phyloP scores from a whole-genome alignment of 441 rosid genomes.

The Aleurites moluccanus region DNA sequence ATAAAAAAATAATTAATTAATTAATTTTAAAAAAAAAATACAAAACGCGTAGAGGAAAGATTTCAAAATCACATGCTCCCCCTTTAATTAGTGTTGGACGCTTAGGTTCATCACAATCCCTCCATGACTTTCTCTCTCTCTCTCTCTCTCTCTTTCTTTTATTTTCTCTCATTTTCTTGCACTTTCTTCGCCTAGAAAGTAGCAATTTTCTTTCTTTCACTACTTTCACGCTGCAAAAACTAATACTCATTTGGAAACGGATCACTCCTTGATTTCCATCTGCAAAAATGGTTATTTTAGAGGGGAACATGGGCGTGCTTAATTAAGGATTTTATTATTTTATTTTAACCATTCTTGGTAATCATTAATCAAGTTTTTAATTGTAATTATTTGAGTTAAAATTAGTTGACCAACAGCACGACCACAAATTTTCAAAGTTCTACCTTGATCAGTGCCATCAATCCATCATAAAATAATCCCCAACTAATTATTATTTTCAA shows the following conservation, averaged over 20 bases:
- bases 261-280: neutral
- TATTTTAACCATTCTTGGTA: neutral
- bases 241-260: neutral
- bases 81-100: neutral
- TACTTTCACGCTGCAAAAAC: neutral
- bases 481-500: neutral
- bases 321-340: neutral
- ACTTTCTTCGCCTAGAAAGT: conserved; percentile 12
- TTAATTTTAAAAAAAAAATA: too few relatives aligned
- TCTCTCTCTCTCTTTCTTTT: too few relatives aligned
- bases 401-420: too few relatives aligned
- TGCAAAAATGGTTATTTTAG: too few relatives aligned
- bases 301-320: conserved; percentile 1
- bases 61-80: neutral
- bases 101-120: conserved; percentile 27
- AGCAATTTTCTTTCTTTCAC: neutral
- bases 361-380: neutral
- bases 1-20: too few relatives aligned
- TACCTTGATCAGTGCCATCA: too few relatives aligned
- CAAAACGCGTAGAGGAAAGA: neutral
- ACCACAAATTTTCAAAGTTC: too few relatives aligned
- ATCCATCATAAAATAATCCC: neutral
- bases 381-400: neutral
- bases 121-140: too few relatives aligned
- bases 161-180: neutral